A percentile compares a stretch with the other conserved stretches of the same genome.
Evolutionary conservation across 2,329 filamentous ascomycete species (phyloP).

Genomic region (Neurospora crassa): DNA sequence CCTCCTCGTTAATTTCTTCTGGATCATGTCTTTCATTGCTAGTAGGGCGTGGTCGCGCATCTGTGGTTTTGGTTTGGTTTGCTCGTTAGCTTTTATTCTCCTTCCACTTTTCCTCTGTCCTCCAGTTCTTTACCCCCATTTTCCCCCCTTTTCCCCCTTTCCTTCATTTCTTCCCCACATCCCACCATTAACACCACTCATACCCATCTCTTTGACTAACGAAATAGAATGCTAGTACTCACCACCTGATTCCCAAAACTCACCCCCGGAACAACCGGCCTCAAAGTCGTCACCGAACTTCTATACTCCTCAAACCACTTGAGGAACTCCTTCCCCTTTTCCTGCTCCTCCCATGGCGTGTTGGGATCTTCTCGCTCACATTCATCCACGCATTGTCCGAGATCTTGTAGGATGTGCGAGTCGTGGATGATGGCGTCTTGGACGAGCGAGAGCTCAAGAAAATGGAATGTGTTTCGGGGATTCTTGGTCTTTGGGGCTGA

Average conservation of each 20-base stretch:
- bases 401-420: background rate
- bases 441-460: background rate
- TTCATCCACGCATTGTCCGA: background rate
- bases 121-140: too few species aligned
- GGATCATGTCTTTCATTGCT: background rate
- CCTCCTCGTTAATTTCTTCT: background rate
- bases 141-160: background rate
- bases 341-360: background rate
- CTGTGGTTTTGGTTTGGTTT: background rate
- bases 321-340: background rate
- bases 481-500: background rate
- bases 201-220: too few species aligned
- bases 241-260: background rate
- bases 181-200: too few species aligned
- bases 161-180: too few species aligned
- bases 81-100: background rate
- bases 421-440: background rate
- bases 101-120: background rate
- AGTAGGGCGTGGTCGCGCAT: background rate
- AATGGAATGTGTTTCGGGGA: background rate
- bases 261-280: background rate
- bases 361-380: background rate
- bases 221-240: too few species aligned
- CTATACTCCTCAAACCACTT: background rate
- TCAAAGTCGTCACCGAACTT: background rate